Conservation (phyloP, 1,284 basidiomycete genomes). For the Fomitopsis betulina region DNA sequence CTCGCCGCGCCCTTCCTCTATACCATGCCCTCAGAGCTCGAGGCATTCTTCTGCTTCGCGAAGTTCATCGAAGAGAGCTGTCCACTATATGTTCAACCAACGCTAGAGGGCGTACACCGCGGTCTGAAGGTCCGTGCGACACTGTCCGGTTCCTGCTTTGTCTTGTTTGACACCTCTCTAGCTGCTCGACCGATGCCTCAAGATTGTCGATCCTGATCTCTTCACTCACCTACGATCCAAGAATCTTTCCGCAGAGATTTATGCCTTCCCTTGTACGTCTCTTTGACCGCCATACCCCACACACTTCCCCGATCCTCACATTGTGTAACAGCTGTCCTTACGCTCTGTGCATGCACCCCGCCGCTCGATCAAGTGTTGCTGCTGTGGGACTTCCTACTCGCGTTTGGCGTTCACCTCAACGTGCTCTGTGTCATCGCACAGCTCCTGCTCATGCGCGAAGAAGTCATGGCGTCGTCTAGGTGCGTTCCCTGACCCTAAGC, state of each 20-base stretch:
- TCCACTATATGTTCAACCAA: slow-evolving; percentile 94
- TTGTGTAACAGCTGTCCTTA: slow-evolving; percentile 71
- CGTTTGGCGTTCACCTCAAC: slow-evolving; percentile 95
- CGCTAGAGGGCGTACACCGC: slow-evolving; percentile 89
- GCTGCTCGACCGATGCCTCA: slow-evolving; percentile 89
- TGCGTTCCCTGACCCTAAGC: slow-evolving; percentile 31
- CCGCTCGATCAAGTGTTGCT: slow-evolving; percentile 91
- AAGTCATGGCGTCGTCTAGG: slow-evolving; percentile 84
- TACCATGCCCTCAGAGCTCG: slow-evolving; percentile 91
- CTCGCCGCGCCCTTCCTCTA: slow-evolving; percentile 96
- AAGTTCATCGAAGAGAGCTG: slow-evolving; percentile 93
- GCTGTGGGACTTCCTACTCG: slow-evolving; percentile 96
- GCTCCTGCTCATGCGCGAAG: slow-evolving; percentile 82
- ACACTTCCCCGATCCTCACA: not conserved
- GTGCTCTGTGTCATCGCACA: slow-evolving; percentile 96
- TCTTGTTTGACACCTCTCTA: slow-evolving; percentile 27
- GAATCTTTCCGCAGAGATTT: slow-evolving; percentile 96
- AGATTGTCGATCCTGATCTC: slow-evolving; percentile 86
- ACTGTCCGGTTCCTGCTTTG: not conserved
- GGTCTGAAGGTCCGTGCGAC: slow-evolving; percentile 71
- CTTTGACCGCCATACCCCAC: not conserved
- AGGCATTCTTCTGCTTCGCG: slow-evolving; percentile 94
- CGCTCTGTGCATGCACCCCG: slow-evolving; percentile 94
- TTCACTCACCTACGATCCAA: slow-evolving; percentile 81
- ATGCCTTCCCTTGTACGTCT: slow-evolving; percentile 91